Conservation (phyloP, 495 filamentous ascomycete species). For the Trichoderma asperelloides region DNA sequence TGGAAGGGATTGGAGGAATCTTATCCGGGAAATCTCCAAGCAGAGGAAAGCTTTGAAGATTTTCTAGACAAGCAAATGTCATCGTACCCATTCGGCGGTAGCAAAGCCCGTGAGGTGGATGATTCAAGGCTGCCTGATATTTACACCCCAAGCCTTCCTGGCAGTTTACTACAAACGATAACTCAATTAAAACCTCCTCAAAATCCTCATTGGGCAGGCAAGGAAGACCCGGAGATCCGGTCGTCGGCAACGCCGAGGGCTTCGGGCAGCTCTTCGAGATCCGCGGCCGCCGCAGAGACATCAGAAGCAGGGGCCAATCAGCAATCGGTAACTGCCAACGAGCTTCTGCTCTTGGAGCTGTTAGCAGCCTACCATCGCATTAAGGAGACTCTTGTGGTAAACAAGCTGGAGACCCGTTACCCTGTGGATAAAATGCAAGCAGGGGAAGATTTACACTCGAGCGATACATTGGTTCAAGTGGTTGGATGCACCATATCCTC, state of each 20-base stretch:
- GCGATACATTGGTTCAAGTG: slow-evolving; percentile 59
- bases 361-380: slow-evolving; percentile 71
- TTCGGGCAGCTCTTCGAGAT: slow-evolving; percentile 20
- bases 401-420: slow-evolving; percentile 49
- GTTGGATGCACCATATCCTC: slow-evolving; percentile 86
- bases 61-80: slow-evolving; percentile 46
- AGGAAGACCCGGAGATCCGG: slow-evolving; percentile 15
- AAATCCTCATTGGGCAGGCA: slow-evolving; percentile 16
- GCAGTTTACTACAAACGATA: slow-evolving; percentile 23
- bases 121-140: slow-evolving; percentile 19
- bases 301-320: slow-evolving; percentile 10
- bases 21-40: slow-evolving; percentile 57
- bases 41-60: slow-evolving; percentile 50
- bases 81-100: slow-evolving; percentile 27
- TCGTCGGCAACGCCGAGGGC: slow-evolving; percentile 18
- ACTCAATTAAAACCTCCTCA: slow-evolving; percentile 14
- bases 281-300: slow-evolving; percentile 15
- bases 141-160: slow-evolving; percentile 48
- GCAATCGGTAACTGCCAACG: slow-evolving; percentile 12
- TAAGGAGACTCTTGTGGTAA: slow-evolving; percentile 64
- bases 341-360: slow-evolving; percentile 58
- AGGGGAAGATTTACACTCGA: slow-evolving; percentile 41
- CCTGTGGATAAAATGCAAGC: slow-evolving; percentile 16
- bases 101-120: slow-evolving; percentile 22
- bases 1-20: slow-evolving; percentile 88